phyloP scores from a whole-genome alignment of 2,329 filamentous ascomycete species.

The Nothophoma quercina region DNA sequence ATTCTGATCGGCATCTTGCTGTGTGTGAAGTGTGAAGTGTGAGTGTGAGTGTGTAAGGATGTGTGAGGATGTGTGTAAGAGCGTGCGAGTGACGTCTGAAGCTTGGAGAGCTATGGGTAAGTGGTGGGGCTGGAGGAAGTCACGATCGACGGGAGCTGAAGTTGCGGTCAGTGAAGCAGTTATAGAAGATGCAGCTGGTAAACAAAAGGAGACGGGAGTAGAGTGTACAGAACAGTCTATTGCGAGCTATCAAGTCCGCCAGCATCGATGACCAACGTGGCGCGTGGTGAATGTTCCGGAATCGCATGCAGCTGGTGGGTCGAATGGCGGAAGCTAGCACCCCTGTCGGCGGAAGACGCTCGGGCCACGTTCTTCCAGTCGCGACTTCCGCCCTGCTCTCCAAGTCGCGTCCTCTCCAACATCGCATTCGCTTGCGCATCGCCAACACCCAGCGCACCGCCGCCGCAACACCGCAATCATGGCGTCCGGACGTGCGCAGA shows the following conservation, averaged over 20 bases:
- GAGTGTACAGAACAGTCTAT: neutral
- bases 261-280: conserved; percentile 17
- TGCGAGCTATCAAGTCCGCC: neutral
- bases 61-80: conserved; percentile 17
- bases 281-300: conserved; percentile 36
- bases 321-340: conserved; percentile 17
- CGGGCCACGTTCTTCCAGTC: conserved; percentile 17
- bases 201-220: neutral
- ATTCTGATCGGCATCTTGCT: conserved; percentile 68
- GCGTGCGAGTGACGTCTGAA: neutral
- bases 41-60: conserved; percentile 24
- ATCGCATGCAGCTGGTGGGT: conserved; percentile 15
- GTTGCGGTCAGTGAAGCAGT: conserved; percentile 12
- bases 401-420: conserved; percentile 22
- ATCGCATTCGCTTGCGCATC: conserved; percentile 15
- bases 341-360: conserved; percentile 17
- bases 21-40: neutral
- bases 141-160: conserved; percentile 6
- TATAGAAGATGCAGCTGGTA: conserved; percentile 9
- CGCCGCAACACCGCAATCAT: conserved; percentile 27
- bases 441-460: neutral
- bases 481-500: conserved; percentile 46
- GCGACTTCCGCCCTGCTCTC: conserved; percentile 25
- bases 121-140: neutral
- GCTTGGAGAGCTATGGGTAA: neutral